A percentile compares a stretch with the other conserved stretches of the same genome.
These are phyloP conservation scores for Saururus chinensis DNA, from an alignment of 164 flowering plant genomes.

Conservation along the genomic window DNA sequence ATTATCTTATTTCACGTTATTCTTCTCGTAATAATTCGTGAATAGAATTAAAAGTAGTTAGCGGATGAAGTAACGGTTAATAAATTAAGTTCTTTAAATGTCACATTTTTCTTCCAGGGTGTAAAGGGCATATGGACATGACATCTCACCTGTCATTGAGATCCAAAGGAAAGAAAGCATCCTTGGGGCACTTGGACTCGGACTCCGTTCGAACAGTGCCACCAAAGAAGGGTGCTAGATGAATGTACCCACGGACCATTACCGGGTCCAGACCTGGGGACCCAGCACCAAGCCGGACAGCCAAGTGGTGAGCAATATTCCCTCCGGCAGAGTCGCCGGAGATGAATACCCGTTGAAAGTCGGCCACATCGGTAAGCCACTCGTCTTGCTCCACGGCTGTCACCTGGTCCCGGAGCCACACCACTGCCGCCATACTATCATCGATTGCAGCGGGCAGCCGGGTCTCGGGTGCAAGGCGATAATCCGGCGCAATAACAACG, in stretches of 20 bases:
- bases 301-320: conserved; percentile 56
- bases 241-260: conserved; percentile 50
- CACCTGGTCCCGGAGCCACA: conserved; percentile 61
- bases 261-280: conserved; percentile 48
- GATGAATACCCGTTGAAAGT: conserved; percentile 45
- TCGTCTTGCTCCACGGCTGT: conserved; percentile 25
- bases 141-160: conserved; percentile 48
- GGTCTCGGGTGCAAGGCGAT: conserved; percentile 69
- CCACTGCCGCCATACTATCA: conserved; percentile 41
- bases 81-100: no score
- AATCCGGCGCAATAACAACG: conserved; percentile 57
- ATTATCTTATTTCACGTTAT: no score
- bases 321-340: conserved; percentile 90
- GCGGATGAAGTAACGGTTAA: no score
- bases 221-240: conserved; percentile 65
- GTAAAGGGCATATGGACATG: no score
- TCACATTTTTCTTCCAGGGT: no score
- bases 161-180: conserved; percentile 56
- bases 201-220: conserved; percentile 41
- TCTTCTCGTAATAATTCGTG: no score
- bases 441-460: conserved; percentile 71
- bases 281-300: conserved; percentile 34
- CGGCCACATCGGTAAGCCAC: conserved; percentile 55
- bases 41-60: no score
- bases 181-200: conserved; percentile 60